phyloP scores from a whole-genome alignment of 1,284 basidiomycete species.

The Leccinum subrobustum region DNA sequence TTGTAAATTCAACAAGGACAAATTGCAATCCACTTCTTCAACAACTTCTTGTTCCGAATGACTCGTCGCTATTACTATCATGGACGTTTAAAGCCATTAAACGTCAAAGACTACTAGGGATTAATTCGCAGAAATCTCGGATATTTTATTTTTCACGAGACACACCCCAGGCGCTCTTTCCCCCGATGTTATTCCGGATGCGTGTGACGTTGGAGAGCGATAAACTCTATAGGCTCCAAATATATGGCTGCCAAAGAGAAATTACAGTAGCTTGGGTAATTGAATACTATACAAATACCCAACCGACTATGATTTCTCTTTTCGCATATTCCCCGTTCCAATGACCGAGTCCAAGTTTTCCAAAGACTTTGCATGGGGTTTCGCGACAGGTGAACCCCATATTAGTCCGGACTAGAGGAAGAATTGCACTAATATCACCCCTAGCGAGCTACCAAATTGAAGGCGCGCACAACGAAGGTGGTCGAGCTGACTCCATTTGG shows the following conservation, averaged over 20 bases:
- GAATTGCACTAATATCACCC: neutral
- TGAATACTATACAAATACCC: neutral
- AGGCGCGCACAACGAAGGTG: constrained; percentile 55
- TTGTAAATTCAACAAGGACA: constrained; percentile 20
- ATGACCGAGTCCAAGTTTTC: constrained; percentile 1
- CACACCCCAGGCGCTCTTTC: neutral
- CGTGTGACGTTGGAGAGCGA: neutral
- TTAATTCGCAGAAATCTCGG: neutral
- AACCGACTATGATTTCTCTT: neutral
- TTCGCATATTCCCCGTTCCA: neutral
- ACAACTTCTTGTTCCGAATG: neutral
- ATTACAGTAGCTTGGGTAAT: no score
- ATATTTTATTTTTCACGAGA: neutral
- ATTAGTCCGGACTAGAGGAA: neutral
- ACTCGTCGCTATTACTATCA: neutral
- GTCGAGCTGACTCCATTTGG: constrained; percentile 70
- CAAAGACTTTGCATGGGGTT: constrained; percentile 4
- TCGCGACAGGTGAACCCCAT: constrained; percentile 4
- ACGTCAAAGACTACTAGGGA: neutral
- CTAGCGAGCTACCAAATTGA: constrained; percentile 68
- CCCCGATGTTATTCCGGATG: constrained; percentile 3
- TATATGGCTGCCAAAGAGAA: neutral
- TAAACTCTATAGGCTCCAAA: neutral
- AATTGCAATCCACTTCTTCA: constrained; percentile 3
- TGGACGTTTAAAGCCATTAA: neutral